These are phyloP conservation scores for Chaetothyriales sp. DNA, from an alignment of 2,329 filamentous ascomycete species.

Conservation along the genomic window DNA sequence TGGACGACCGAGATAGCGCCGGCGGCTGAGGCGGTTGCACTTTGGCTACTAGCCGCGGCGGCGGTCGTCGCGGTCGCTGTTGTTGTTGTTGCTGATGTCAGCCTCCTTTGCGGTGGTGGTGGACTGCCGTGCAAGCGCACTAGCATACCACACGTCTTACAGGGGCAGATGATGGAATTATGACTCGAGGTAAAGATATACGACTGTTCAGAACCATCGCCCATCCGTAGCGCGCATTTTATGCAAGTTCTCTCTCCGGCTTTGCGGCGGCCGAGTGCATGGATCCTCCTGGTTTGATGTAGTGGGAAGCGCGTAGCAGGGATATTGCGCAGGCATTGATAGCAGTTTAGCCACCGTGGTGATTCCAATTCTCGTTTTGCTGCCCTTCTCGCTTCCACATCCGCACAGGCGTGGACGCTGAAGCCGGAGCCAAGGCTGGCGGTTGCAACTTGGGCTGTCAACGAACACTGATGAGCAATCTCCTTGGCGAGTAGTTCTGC, in stretches of 20 bases:
- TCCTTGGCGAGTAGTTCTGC: conserved; percentile 2
- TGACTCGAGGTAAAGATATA: not conserved
- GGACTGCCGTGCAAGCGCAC: not conserved
- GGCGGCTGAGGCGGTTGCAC: not conserved
- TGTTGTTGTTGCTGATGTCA: too few relatives aligned
- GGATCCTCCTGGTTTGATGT: conserved; percentile 9
- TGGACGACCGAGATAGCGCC: not conserved
- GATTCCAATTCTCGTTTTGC: not conserved
- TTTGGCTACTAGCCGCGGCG: not conserved
- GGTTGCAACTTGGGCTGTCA: not conserved
- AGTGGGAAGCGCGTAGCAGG: conserved; percentile 8
- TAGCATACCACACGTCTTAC: not conserved
- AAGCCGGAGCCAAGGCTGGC: conserved; percentile 2
- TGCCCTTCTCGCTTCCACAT: conserved; percentile 1
- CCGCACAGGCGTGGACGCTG: conserved; percentile 1
- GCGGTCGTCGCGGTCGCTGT: too few relatives aligned
- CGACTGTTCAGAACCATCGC: conserved; percentile 10
- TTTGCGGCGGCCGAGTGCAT: conserved; percentile 14
- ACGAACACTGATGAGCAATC: conserved; percentile 1
- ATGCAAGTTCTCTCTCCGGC: conserved; percentile 13
- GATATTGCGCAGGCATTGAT: conserved; percentile 14
- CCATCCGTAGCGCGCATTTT: conserved; percentile 9
- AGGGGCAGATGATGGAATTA: not conserved
- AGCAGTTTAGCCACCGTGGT: conserved; percentile 9
- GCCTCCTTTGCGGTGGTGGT: too few relatives aligned